A percentile compares a stretch with the other conserved stretches of the same genome.
phyloP scores from a whole-genome alignment of 352 stramenopile genomes.

The Phytopythium delawarense region DNA sequence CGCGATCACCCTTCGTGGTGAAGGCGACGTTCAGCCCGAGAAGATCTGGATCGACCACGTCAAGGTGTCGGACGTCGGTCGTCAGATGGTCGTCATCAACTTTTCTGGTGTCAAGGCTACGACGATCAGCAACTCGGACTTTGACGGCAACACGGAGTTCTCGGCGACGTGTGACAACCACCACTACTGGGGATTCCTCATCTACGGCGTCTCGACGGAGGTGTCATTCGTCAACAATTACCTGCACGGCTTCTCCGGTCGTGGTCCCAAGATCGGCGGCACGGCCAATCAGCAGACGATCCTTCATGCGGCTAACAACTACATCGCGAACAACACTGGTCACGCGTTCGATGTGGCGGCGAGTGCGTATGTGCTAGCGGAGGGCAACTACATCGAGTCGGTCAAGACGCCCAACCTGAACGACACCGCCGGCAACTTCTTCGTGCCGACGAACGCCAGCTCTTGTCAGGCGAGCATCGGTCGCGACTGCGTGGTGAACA shows the following conservation, averaged over 20 bases:
- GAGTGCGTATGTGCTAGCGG: slow-evolving; percentile 18
- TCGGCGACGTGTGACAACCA: slow-evolving; percentile 30
- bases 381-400: slow-evolving; percentile 20
- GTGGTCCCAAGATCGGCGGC: slow-evolving; percentile 31
- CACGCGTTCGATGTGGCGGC: slow-evolving; percentile 16
- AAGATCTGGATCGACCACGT: slow-evolving; percentile 35
- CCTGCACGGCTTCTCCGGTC: slow-evolving; percentile 27
- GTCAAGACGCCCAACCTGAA: slow-evolving; percentile 17
- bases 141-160: slow-evolving; percentile 23
- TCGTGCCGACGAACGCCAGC: slow-evolving; percentile 11
- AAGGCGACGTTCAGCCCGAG: slow-evolving; percentile 8
- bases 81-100: slow-evolving; percentile 37
- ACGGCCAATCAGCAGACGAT: slow-evolving; percentile 17
- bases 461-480: slow-evolving; percentile 13
- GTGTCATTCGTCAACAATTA: slow-evolving; percentile 34
- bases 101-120: slow-evolving; percentile 25
- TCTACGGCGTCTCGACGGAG: slow-evolving; percentile 16
- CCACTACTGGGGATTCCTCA: slow-evolving; percentile 38
- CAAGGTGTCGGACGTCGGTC: slow-evolving; percentile 22
- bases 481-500: slow-evolving; percentile 17
- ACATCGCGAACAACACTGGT: slow-evolving; percentile 15
- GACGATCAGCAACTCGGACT: slow-evolving; percentile 40
- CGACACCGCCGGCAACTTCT: slow-evolving; percentile 17
- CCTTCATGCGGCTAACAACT: slow-evolving; percentile 29
- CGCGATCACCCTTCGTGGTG: slow-evolving; percentile 12